Evolutionary conservation across 805 yeast species (phyloP).

Genomic region (Ogataea nitratoaversa): DNA sequence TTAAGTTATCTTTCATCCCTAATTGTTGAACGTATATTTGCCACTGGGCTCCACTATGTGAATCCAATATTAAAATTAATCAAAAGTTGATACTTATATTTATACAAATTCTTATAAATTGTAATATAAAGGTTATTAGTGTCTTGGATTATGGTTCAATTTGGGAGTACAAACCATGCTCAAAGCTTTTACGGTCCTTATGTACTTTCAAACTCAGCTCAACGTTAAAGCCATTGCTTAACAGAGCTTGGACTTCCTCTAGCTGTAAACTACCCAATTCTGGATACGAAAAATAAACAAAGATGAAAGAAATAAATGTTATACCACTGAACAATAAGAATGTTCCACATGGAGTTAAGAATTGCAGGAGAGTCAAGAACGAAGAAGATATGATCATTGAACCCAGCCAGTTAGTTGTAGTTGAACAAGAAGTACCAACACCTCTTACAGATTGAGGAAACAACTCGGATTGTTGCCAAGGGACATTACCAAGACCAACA

Average conservation of each 20-base stretch:
- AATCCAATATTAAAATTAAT: not conserved
- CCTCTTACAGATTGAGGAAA: constrained; percentile 54
- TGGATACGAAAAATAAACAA: constrained; percentile 44
- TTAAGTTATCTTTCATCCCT: too few species aligned
- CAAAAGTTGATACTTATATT: too few species aligned
- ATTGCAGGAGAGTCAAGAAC: constrained; percentile 89
- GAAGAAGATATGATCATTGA: constrained; percentile 53
- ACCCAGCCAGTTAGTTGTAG: constrained; percentile 46
- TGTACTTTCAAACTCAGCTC: constrained; percentile 34
- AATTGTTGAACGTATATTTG: not conserved
- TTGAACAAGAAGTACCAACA: constrained; percentile 38
- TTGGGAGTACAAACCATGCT: not conserved
- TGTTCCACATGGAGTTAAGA: constrained; percentile 93
- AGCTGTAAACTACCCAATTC: constrained; percentile 49
- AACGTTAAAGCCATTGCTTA: constrained; percentile 46
- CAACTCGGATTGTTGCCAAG: constrained; percentile 57
- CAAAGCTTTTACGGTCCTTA: not conserved
- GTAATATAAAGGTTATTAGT: too few species aligned
- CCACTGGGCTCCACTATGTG: not conserved
- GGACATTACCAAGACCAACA: constrained; percentile 51
- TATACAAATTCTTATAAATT: too few species aligned
- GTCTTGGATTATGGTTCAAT: not conserved
- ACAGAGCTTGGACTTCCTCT: constrained; percentile 46
- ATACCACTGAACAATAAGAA: constrained; percentile 50
- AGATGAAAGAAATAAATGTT: constrained; percentile 39